A percentile compares a stretch with the other conserved stretches of the same genome.
phyloP scores from a whole-genome alignment of 208 protist species.

The Trypanosoma mega region DNA sequence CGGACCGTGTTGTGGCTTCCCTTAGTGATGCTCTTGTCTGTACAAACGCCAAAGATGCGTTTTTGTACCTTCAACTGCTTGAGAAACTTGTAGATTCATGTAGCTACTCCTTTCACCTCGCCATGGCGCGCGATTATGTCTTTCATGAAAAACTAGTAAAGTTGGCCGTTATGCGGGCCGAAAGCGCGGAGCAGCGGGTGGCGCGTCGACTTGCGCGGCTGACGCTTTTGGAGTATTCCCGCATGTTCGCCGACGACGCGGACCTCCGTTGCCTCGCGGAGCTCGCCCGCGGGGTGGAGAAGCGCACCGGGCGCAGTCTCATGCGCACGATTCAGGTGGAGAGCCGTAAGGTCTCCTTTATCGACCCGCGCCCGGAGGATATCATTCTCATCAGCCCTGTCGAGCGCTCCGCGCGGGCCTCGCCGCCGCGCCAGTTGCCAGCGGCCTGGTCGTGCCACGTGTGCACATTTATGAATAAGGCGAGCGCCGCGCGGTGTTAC shows the following conservation, averaged over 20 bases:
- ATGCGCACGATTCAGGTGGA: constrained; percentile 84
- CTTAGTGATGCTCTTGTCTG: constrained; percentile 40
- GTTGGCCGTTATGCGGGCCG: constrained; percentile 47
- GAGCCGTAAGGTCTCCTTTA: constrained; percentile 53
- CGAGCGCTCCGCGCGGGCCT: constrained; percentile 16
- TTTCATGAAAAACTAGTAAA: constrained; percentile 68
- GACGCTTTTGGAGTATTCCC: constrained; percentile 83
- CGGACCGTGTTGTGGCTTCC: constrained; percentile 44
- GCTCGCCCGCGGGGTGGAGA: constrained; percentile 59
- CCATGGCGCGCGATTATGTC: constrained; percentile 45
- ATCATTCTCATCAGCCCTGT: constrained; percentile 67
- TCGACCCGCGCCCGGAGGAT: constrained; percentile 51
- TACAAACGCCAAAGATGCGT: constrained; percentile 31
- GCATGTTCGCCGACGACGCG: constrained; percentile 77
- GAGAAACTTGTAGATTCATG: constrained; percentile 75
- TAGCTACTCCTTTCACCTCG: constrained; percentile 73
- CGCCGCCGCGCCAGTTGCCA: constrained; percentile 34
- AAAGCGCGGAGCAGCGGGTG: constrained; percentile 48
- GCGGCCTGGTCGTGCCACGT: constrained; percentile 59
- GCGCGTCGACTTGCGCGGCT: constrained; percentile 65
- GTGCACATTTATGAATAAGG: constrained; percentile 73
- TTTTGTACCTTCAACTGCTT: constrained; percentile 57
- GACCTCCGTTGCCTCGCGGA: constrained; percentile 51
- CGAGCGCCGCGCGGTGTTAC: constrained; percentile 43
- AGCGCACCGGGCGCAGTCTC: constrained; percentile 60